phyloP scores from a whole-genome alignment of 2,329 filamentous ascomycete genomes.

The Cordyceps javanica region DNA sequence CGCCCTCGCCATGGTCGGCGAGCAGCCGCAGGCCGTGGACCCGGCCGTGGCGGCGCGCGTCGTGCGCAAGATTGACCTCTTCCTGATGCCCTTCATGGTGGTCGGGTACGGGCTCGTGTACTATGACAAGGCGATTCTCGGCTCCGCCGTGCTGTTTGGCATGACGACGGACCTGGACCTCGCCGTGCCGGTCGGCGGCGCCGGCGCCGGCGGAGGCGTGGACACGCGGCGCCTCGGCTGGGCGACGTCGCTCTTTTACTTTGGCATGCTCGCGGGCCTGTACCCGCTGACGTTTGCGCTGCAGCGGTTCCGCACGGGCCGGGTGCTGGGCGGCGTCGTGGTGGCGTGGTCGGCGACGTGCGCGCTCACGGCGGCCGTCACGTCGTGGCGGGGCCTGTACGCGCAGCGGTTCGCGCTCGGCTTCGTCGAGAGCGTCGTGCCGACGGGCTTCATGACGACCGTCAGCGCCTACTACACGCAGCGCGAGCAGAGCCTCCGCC shows the following conservation, averaged over 20 bases:
- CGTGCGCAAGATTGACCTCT: conserved; percentile 60
- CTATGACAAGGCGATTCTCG: conserved; percentile 61
- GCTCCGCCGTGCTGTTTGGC: conserved; percentile 66
- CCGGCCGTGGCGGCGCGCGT: conserved; percentile 48
- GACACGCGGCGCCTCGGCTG: conserved; percentile 65
- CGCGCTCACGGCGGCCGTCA: conserved; percentile 63
- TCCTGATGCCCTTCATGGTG: conserved; percentile 63
- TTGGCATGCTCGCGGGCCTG: conserved; percentile 68
- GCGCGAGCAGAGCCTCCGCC: conserved; percentile 55
- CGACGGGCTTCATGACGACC: conserved; percentile 61
- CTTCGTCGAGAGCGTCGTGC: conserved; percentile 58
- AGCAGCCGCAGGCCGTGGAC: conserved; percentile 48
- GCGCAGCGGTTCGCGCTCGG: conserved; percentile 60
- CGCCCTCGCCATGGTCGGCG: conserved; percentile 54
- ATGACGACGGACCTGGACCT: conserved; percentile 66
- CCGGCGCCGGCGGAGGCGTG: conserved; percentile 42
- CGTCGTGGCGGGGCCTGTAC: conserved; percentile 56
- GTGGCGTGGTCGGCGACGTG: conserved; percentile 62
- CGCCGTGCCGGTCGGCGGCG: conserved; percentile 37
- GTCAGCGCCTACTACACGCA: conserved; percentile 60
- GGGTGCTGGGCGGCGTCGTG: conserved; percentile 57
- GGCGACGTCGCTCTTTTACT: conserved; percentile 76
- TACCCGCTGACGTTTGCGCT: conserved; percentile 68
- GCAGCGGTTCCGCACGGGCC: conserved; percentile 61
- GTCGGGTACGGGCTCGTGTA: conserved; percentile 42